Evolutionary conservation across 2,329 filamentous ascomycete genomes (phyloP), one percentile per base, ranked within the genome.

Genomic region (Mycosphaerella sp.): DNA sequence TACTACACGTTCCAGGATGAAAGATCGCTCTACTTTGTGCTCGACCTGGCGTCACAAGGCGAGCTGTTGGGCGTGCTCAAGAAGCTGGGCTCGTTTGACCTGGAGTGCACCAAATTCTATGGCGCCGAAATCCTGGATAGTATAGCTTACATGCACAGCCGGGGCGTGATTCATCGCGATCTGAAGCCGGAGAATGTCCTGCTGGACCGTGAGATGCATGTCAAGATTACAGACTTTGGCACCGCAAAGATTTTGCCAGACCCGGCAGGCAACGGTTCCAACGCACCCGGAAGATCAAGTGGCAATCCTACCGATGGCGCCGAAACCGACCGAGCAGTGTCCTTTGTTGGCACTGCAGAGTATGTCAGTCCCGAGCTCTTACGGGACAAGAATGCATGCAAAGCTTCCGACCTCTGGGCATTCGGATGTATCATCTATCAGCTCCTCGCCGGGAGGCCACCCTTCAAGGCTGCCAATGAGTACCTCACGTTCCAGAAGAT

Each of bases 1-100:
- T 98, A 97, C 73, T 98, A 98, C 73, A 98, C 93, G 1, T 98
- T 98, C 67, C 93, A 98, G 70, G 93, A 98, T 71, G 92, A 97
- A 69, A 82, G 87, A 21, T 97, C 91, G 3, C 77, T 98, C 3
- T 98, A 98, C 74, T 98, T 97, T 69, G 93, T 98, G 23, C 78
- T 98, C 59, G 93, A 98, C 69, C 77, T 97, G 51, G 95, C 92
- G 65, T 89, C 86, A 65, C 90, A 90, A 32, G 93, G 93, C 55
- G 93, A 98, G 72, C 78, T 98, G 14, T 76, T 98, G 4, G 91
- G 90, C 9, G 90, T 95, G 6, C 72, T 98, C 62, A 98, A 98
- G 73, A 92, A 92, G 71, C 91, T 93, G 66, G 85, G 87, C 10
- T 95, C 90, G 0, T 98, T 98, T 66, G 90, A 98, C 66, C 81